Evolutionary conservation across 495 filamentous ascomycete species (phyloP), one percentile per base, ranked within the genome.

Genomic region (Hypoxylon intermedium): DNA sequence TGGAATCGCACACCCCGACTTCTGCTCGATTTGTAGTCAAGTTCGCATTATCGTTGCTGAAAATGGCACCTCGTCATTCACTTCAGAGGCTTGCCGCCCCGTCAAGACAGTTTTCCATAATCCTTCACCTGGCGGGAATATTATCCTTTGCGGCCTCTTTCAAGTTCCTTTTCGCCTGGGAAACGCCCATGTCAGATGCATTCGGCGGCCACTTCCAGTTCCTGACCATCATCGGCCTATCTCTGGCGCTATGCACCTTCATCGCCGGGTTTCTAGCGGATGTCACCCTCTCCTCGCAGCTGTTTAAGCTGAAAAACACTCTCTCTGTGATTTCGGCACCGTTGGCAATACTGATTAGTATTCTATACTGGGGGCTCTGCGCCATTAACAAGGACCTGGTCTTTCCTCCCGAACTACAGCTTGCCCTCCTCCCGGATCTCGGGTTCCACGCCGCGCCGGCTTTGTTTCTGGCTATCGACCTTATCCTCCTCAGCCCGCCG

Each of bases 141-240:
- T 60, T 78, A 15, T 91, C 83, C 50, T 94, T 92, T 72, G 49
- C 81, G 9, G 83, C 79, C 63, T 88, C 83, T 28, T 93, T 90
- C 72, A 82, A 83, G 68, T 92, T 80, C 51, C 72, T 75, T 23
- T 47, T 58, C 26, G 52, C 56, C 56, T 74, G 68, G 63, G 76
- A 76, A 11, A 77, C 67, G 26, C 55, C 59, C 41, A 85, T 88
- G 46, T 87, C 86, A 58, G 77, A 83, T 9, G 83, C 87, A 16
- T 94, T 88, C 67, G 92, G 91, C 18, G 92, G 90, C 81, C 89
- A 93, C 70, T 87, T 88, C 65, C 90, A 93, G 74, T 93, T 89
- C 73, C 77, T 93, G 42, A 96, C 90, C 50, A 91, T 95, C 60
- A 85, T 95, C 63, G 91, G 91, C 21, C 81, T 95, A 9, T 73